These are phyloP conservation scores for Solanum arcanum DNA, from an alignment of 257 asterid genomes.

Conservation along the genomic window DNA sequence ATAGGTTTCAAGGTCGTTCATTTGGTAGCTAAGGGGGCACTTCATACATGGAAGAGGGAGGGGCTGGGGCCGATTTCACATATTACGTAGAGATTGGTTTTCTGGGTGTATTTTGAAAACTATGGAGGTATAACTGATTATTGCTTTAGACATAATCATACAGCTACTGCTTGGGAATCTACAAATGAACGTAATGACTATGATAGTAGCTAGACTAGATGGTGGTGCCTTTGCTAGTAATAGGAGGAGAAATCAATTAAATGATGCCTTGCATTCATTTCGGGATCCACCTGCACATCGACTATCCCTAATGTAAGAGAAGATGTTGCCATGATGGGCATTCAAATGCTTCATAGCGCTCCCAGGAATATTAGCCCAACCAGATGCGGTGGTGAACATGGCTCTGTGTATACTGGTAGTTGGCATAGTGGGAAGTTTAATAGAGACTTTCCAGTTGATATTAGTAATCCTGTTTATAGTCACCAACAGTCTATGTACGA, in stretches of 20 bases:
- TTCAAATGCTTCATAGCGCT: neutral
- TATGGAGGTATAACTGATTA: slow-evolving; percentile 33
- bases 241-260: slow-evolving; percentile 35
- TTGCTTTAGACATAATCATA: slow-evolving; percentile 38
- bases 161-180: slow-evolving; percentile 19
- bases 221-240: slow-evolving; percentile 12
- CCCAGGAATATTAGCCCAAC: neutral
- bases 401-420: neutral
- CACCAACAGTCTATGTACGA: slow-evolving; percentile 31
- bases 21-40: slow-evolving; percentile 34
- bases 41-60: slow-evolving; percentile 62
- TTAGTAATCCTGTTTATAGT: neutral
- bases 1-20: slow-evolving; percentile 38
- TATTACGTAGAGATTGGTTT: slow-evolving; percentile 35
- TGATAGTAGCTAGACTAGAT: slow-evolving; percentile 11
- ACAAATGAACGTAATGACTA: neutral
- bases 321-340: slow-evolving; percentile 17
- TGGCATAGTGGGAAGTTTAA: neutral
- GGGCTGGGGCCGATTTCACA: slow-evolving; percentile 32
- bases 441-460: neutral
- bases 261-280: slow-evolving; percentile 38
- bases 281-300: slow-evolving; percentile 41
- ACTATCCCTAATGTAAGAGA: slow-evolving; percentile 50
- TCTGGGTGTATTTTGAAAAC: slow-evolving; percentile 39
- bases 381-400: neutral